Percentiles rank a stretch among this genome's conserved stretches.
These are phyloP conservation scores for Lantana camara DNA, from an alignment of 257 asterid species.

Conservation along the genomic window DNA sequence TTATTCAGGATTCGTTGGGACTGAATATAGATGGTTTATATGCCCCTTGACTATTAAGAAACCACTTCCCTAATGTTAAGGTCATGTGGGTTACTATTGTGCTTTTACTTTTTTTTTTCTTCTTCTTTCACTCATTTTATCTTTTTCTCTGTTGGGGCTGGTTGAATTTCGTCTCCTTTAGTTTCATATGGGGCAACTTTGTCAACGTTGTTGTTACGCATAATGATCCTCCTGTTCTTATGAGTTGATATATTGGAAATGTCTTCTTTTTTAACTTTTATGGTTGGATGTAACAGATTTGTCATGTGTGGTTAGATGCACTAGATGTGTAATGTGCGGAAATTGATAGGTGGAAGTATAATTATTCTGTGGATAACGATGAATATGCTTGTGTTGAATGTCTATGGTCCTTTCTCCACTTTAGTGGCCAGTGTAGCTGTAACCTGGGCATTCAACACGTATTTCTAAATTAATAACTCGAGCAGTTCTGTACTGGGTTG, in stretches of 20 bases:
- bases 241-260: not conserved
- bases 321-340: too few species aligned
- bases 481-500: too few species aligned
- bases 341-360: too few species aligned
- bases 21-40: conserved; percentile 25
- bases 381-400: not conserved
- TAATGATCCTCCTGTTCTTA: not conserved
- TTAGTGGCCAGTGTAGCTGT: not conserved
- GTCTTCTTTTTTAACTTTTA: too few species aligned
- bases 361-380: not conserved
- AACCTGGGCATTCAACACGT: too few species aligned
- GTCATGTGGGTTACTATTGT: conserved; percentile 11
- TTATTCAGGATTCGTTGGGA: conserved; percentile 25
- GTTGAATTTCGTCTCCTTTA: conserved; percentile 17
- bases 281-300: too few species aligned
- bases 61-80: conserved; percentile 16
- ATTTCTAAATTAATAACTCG: not conserved
- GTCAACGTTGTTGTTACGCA: not conserved
- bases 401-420: not conserved
- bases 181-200: conserved; percentile 17
- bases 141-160: conserved; percentile 8
- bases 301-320: too few species aligned
- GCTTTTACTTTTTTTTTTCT: not conserved
- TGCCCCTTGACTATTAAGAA: conserved; percentile 28
- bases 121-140: not conserved